Percentiles rank a stretch among this genome's conserved stretches.
These are phyloP conservation scores for Phytophthora capsici DNA, from an alignment of 352 stramenopile genomes.

Conservation along the genomic window DNA sequence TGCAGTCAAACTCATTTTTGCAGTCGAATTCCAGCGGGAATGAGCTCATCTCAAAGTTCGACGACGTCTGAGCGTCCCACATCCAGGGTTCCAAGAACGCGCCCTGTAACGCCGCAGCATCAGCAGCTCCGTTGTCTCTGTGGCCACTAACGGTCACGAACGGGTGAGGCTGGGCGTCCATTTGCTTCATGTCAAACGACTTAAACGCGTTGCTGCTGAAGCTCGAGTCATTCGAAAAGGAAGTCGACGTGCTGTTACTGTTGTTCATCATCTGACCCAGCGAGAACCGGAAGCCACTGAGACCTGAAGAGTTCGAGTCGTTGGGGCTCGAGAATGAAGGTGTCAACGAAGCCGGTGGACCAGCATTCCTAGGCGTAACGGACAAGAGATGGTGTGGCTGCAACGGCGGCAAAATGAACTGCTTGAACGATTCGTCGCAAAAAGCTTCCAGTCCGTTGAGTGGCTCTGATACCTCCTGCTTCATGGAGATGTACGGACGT, in stretches of 20 bases:
- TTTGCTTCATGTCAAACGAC: constrained; percentile 34
- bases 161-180: constrained; percentile 43
- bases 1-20: constrained; percentile 31
- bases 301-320: constrained; percentile 18
- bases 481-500: constrained; percentile 30
- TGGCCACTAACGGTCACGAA: constrained; percentile 21
- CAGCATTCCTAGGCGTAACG: constrained; percentile 34
- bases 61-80: constrained; percentile 56
- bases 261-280: constrained; percentile 18
- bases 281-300: constrained; percentile 45
- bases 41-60: constrained; percentile 49
- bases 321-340: constrained; percentile 31
- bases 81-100: constrained; percentile 73
- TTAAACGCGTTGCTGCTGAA: constrained; percentile 27
- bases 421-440: constrained; percentile 52
- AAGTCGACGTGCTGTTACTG: constrained; percentile 7
- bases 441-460: constrained; percentile 60
- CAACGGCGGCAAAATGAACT: constrained; percentile 55
- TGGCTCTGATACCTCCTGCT: constrained; percentile 26
- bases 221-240: constrained; percentile 12
- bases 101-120: constrained; percentile 46
- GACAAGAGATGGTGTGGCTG: constrained; percentile 47
- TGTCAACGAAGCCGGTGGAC: constrained; percentile 2
- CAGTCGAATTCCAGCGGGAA: constrained; percentile 54
- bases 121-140: constrained; percentile 17